Percentiles rank a stretch among this genome's conserved stretches.
Evolutionary conservation across 2,329 filamentous ascomycete species (phyloP).

Genomic region (Aspergillus piperis): DNA sequence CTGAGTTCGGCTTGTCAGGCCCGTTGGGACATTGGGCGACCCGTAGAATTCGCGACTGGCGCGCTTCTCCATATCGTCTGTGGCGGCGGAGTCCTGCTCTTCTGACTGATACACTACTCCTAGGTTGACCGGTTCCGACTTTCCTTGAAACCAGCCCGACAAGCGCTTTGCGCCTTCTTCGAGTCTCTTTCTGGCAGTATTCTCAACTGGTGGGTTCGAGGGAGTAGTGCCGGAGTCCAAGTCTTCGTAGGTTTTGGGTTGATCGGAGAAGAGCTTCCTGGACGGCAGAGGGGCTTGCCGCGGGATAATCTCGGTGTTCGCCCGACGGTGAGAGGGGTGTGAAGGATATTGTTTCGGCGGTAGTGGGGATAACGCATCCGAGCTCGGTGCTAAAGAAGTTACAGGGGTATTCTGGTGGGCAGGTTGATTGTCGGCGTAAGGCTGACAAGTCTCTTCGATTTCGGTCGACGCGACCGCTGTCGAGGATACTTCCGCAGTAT

Average conservation of each 20-base stretch:
- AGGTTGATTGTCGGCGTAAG: conserved; percentile 18
- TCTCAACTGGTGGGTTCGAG: conserved; percentile 25
- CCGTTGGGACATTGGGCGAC: conserved; percentile 18
- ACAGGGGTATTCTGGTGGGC: conserved; percentile 18
- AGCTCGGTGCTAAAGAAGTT: conserved; percentile 19
- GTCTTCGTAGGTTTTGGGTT: conserved; percentile 27
- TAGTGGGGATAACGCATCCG: conserved; percentile 18
- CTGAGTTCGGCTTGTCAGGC: conserved; percentile 25
- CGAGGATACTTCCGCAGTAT: conserved; percentile 15
- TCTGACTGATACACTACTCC: conserved; percentile 32
- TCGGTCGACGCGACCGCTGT: conserved; percentile 14
- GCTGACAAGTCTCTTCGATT: conserved; percentile 14
- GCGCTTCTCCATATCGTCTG: conserved; percentile 17
- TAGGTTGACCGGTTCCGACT: conserved; percentile 52
- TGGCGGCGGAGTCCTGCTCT: conserved; percentile 15
- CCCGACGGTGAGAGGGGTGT: conserved; percentile 33
- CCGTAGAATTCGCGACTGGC: conserved; percentile 16
- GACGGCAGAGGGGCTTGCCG: conserved; percentile 24
- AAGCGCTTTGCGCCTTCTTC: conserved; percentile 40
- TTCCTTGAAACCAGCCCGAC: conserved; percentile 56
- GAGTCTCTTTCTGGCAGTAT: conserved; percentile 32
- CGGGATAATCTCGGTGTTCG: conserved; percentile 37
- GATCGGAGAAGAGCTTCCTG: conserved; percentile 28
- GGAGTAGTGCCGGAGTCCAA: conserved; percentile 17
- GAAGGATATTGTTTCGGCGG: conserved; percentile 20